A percentile compares a stretch with the other conserved stretches of the same genome.
Evolutionary conservation across 805 yeast species (phyloP).

Genomic region (Teunomyces barrocoloradensis): DNA sequence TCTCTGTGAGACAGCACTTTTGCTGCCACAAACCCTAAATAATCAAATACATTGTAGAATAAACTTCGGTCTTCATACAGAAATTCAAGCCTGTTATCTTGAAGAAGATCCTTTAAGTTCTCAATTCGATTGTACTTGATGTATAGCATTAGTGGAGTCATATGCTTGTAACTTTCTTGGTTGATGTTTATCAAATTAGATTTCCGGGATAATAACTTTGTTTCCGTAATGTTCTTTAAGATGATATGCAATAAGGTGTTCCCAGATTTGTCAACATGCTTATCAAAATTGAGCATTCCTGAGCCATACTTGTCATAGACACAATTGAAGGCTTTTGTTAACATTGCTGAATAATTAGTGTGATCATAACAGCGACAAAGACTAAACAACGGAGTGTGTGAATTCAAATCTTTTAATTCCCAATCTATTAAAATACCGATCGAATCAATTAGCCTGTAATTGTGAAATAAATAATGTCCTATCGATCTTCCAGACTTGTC

Average conservation of each 20-base stretch:
- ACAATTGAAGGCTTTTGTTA: conserved; percentile 44
- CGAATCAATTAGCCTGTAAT: conserved; percentile 45
- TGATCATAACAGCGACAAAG: conserved; percentile 81
- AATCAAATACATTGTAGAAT: conserved; percentile 38
- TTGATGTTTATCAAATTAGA: conserved; percentile 49
- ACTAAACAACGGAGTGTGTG: conserved; percentile 77
- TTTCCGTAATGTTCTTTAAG: conserved; percentile 43
- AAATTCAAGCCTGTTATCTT: conserved; percentile 45
- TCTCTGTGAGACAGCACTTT: conserved; percentile 17
- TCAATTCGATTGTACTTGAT: conserved; percentile 66
- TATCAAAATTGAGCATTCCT: conserved; percentile 43
- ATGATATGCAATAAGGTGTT: conserved; percentile 77
- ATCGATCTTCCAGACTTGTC: conserved; percentile 59
- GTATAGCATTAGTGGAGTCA: conserved; percentile 71
- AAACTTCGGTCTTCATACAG: conserved; percentile 31
- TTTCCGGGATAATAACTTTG: conserved; percentile 19
- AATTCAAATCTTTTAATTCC: conserved; percentile 59
- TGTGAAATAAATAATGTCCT: conserved; percentile 73
- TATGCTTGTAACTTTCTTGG: conserved; percentile 51
- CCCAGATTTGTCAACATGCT: conserved; percentile 71
- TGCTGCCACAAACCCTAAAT: conserved; percentile 31
- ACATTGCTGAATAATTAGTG: conserved; percentile 50
- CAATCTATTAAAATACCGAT: conserved; percentile 68
- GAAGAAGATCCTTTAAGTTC: conserved; percentile 52
- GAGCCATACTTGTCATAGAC: conserved; percentile 44